phyloP scores from a whole-genome alignment of 1,284 basidiomycete species.

The Boletus hoseneyae region DNA sequence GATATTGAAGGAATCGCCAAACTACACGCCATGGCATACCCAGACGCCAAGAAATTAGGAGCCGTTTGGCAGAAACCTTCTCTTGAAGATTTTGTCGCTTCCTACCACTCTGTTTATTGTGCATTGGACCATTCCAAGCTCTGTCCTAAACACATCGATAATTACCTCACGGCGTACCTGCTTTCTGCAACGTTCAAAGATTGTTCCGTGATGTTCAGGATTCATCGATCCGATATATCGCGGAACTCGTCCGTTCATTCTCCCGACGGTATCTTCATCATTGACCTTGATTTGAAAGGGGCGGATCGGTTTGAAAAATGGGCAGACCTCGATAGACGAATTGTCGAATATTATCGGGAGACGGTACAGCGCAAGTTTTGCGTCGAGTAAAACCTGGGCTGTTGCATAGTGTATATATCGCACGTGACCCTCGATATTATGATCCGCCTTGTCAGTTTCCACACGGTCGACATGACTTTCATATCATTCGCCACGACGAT shows the following conservation, averaged over 20 bases:
- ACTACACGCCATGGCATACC: constrained; percentile 16
- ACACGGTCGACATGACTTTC: constrained; percentile 14
- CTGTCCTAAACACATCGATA: constrained; percentile 45
- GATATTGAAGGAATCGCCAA: constrained; percentile 75
- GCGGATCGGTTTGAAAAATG: constrained; percentile 66
- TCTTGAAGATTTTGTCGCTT: constrained; percentile 51
- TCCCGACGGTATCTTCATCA: constrained; percentile 55
- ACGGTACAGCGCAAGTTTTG: constrained; percentile 37
- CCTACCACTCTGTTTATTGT: constrained; percentile 42
- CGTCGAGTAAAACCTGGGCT: constrained; percentile 29
- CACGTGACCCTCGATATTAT: constrained; percentile 21
- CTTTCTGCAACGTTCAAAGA: constrained; percentile 96
- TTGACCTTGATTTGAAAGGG: constrained; percentile 87
- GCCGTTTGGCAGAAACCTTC: constrained; percentile 40
- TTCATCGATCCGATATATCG: constrained; percentile 29
- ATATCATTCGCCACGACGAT: constrained; percentile 5
- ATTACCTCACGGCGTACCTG: constrained; percentile 71
- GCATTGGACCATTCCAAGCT: constrained; percentile 38
- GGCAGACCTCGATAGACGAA: constrained; percentile 69
- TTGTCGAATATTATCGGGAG: constrained; percentile 51
- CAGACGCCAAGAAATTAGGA: constrained; percentile 10
- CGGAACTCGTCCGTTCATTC: constrained; percentile 4
- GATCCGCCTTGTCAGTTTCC: constrained; percentile 12
- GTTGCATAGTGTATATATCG: not conserved
- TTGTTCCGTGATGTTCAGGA: constrained; percentile 80